Conservation (phyloP, 768 basidiomycete genomes). For the Mycena metata region DNA sequence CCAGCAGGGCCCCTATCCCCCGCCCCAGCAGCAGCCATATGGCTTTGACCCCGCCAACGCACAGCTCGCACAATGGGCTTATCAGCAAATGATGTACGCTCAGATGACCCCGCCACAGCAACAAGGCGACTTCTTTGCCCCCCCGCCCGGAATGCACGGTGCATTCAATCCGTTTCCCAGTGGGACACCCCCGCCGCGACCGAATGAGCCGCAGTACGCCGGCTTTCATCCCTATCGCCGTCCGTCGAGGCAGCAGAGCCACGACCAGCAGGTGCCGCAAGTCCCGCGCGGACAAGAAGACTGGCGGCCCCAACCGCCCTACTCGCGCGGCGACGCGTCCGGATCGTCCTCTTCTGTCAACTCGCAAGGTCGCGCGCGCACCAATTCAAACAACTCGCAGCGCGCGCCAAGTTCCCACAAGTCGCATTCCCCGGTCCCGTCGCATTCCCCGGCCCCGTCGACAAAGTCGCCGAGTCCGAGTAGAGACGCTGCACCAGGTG, state of each 20-base stretch:
- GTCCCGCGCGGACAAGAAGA: conserved; percentile 59
- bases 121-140: conserved; percentile 43
- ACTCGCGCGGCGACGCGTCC: conserved; percentile 84
- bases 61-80: conserved; percentile 88
- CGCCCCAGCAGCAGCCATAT: conserved; percentile 54
- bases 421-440: too few species aligned
- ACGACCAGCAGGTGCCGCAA: too few species aligned
- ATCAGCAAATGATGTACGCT: conserved; percentile 88
- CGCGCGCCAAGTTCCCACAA: conserved; percentile 55
- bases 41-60: conserved; percentile 81
- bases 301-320: conserved; percentile 81
- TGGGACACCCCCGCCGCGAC: conserved; percentile 46
- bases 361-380: conserved; percentile 72
- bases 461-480: too few species aligned
- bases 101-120: conserved; percentile 49
- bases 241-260: conserved; percentile 66
- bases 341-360: conserved; percentile 84
- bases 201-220: conserved; percentile 42
- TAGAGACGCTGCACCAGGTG: conserved; percentile 46
- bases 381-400: conserved; percentile 78
- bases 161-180: conserved; percentile 38
- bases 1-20: background rate
- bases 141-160: conserved; percentile 28
- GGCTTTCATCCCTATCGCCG: conserved; percentile 90
- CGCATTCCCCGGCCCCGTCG: too few species aligned